Base-by-base conservation (phyloP, 257 asterid genomes). In the Forsythia suspensa region DNA sequence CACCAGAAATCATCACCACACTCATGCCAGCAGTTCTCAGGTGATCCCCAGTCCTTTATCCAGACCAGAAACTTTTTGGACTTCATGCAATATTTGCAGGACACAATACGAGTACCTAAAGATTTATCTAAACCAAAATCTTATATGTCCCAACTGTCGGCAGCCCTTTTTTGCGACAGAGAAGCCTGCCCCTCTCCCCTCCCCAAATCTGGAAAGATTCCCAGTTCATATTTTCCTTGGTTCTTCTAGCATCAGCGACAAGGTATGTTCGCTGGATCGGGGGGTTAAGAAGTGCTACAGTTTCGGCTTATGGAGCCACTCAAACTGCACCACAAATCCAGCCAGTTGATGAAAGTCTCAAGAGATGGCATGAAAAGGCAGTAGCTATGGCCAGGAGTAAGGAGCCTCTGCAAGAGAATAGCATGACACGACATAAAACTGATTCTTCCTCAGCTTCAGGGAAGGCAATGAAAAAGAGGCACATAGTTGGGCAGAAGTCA, bases 121-220 rank as follows among this genome's bases (percentile, higher is more conserved):
- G 61, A 51, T 57, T 5, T 84, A 71, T 86, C 88, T 74, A 24
- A 82, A 93, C 79, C 80, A 82, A 52, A 84, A 29, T 51, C 89
- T 93, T 79, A 74, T 48, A 24, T 91, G 97, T 43, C 82, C 70
- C n/a, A 75, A 34, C 9, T 93, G 98, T 75, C 63, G 11, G 72
- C 51, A 38, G 77, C 88, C 89, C 40, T 91, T 89, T 88, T 48
- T 81, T 61, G 93, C 96, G 18, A 61, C 13, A n/a, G 86, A 83
- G 83, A 80, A 79, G 16, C 88, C 83, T 12, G 74, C 84, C 71
- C 96, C 84, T 71, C 94, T 90, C n/a, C n/a, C n/a, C n/a, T n/a
- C n/a, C n/a, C n/a, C n/a, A n/a, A n/a, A 13, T 24, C 71, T 8
- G 76, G 42, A 44, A 85, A 69, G 20, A 55, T 13, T 43, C 51